Evolutionary conservation across 164 flowering plant genomes (phyloP), one percentile per base, ranked within the genome.

Genomic region (Magnolia officinalis): DNA sequence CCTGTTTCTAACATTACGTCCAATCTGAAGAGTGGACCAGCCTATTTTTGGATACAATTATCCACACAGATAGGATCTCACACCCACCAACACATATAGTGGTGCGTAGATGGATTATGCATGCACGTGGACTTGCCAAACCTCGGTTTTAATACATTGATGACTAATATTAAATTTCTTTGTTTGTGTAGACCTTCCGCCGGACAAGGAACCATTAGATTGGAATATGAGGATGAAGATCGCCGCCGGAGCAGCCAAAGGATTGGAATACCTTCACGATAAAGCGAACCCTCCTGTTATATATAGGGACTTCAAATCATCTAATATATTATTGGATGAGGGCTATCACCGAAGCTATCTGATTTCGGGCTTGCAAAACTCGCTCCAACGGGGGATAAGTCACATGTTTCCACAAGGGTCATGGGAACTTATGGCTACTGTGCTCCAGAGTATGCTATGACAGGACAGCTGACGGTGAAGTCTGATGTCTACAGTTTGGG

Each of bases 191-290:
- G 86, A 84, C 68, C 80, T 84, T 23, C 86, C 86, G 70, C 78
- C 78, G 78, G 82, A 81, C 61, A 81, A 81, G 67, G 82, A 87
- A 70, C 88, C 92, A 71, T 76, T 92, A 20, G 92, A 91, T 70
- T 91, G 97, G 95, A 85, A 85, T 78, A 86, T 89, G 13, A 91
- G 97, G 80, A 88, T 92, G 91, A 85, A 63, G 82, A 91, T 92
- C 74, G 97, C 95, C 50, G 84, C 85, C 21, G 95, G 97, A 63
- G 89, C 90, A 78, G 95, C 97, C 31, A 89, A 82, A 82, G 97
- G 93, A 31, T 77, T 92, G 84, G 86, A 90, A 72, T 85, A 85
- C 81, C 84, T 92, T 74, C 95, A 91, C 76, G 80, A 84, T 72
- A 76, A 83, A 81, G 90, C 90, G 29, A 78, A 86, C 45, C 92